These are phyloP conservation scores for Mycena olivaceomarginata DNA, from an alignment of 768 basidiomycete genomes.

Conservation along the genomic window DNA sequence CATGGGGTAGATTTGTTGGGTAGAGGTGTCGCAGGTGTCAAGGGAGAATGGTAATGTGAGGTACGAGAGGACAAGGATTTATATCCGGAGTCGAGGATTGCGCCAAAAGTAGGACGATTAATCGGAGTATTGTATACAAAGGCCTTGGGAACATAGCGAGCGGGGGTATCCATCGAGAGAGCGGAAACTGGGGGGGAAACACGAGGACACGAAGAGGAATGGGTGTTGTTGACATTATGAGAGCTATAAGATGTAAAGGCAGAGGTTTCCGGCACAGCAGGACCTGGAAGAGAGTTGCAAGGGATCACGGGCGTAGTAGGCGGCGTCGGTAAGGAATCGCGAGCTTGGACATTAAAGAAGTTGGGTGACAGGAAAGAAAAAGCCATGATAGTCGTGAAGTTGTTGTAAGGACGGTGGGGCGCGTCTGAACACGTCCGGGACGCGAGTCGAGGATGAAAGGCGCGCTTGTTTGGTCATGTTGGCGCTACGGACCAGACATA, in stretches of 20 bases:
- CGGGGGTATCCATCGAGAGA: too few species aligned
- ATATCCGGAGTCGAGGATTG: conserved; percentile 1
- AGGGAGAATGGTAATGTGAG: background rate
- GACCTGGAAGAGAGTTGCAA: background rate
- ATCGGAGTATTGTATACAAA: conserved; percentile 10
- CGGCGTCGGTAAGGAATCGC: too few species aligned
- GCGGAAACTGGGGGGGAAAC: too few species aligned
- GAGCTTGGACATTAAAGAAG: background rate
- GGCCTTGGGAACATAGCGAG: background rate
- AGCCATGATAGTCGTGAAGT: background rate
- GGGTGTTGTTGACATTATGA: background rate
- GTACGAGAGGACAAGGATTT: background rate
- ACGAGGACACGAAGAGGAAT: background rate
- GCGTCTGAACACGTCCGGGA: conserved; percentile 15
- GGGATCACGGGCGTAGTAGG: too few species aligned
- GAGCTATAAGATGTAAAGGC: background rate
- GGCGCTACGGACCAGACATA: background rate
- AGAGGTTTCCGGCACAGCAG: background rate
- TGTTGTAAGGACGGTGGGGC: background rate
- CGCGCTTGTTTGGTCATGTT: conserved; percentile 20
- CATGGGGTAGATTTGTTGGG: too few species aligned
- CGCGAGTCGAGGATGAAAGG: conserved; percentile 8
- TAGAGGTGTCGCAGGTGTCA: background rate
- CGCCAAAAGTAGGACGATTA: background rate
- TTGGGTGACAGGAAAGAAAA: background rate